A percentile compares a stretch with the other conserved stretches of the same genome.
These are phyloP conservation scores for Volvariella surrecta DNA, from an alignment of 1,284 basidiomycete genomes.

Conservation along the genomic window DNA sequence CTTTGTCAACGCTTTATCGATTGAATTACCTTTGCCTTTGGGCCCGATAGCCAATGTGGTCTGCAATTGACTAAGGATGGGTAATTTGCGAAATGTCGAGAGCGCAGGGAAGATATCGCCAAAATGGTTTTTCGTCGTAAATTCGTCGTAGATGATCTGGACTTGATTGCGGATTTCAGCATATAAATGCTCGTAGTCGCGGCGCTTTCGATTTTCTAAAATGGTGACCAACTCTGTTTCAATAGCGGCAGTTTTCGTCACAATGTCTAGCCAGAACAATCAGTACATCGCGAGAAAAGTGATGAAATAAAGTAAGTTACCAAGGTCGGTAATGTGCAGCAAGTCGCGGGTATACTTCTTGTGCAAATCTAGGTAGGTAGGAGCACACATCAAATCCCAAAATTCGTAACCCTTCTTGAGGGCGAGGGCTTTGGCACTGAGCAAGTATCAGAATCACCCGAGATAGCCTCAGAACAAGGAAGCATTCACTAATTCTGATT, in stretches of 20 bases:
- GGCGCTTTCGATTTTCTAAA: conserved; percentile 2
- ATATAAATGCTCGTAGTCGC: conserved; percentile 1
- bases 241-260: neutral
- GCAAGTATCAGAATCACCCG: neutral
- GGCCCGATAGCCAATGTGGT: neutral
- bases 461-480: neutral
- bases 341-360: neutral
- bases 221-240: neutral
- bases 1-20: conserved; percentile 1
- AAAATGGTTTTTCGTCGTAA: too few relatives aligned
- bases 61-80: conserved; percentile 1
- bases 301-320: neutral
- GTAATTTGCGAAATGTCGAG: conserved; percentile 5
- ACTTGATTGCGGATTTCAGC: neutral
- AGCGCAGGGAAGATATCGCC: conserved; percentile 3
- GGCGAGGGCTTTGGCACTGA: neutral
- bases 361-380: conserved; percentile 1
- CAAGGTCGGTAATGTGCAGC: neutral
- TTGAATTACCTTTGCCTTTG: neutral
- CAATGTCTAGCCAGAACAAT: neutral
- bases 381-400: neutral
- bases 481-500: neutral
- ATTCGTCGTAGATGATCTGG: neutral
- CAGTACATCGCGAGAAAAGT: neutral
- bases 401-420: neutral